Percentiles rank a stretch among this genome's conserved stretches.
These are phyloP conservation scores for Lasiosphaeria hispida DNA, from an alignment of 495 filamentous ascomycete genomes.

Conservation along the genomic window DNA sequence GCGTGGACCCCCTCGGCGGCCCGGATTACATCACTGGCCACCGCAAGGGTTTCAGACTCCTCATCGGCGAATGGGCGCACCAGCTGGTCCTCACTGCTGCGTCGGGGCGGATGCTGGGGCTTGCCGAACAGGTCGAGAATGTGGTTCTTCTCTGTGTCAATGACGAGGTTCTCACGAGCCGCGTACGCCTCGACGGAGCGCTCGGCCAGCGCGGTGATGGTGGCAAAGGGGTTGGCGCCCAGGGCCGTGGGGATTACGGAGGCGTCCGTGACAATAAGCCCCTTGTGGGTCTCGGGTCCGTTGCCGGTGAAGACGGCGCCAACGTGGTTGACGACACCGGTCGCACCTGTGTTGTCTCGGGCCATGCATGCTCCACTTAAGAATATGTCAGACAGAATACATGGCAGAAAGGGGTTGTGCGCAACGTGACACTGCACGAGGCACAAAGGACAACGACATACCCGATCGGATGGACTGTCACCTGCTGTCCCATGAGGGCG, in stretches of 20 bases:
- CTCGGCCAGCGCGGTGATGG: slow-evolving; percentile 66
- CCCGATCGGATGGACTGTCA: slow-evolving; percentile 69
- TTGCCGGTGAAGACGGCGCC: slow-evolving; percentile 59
- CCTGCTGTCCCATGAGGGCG: slow-evolving; percentile 51
- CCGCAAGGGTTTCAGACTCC: slow-evolving; percentile 32
- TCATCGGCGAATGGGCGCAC: slow-evolving; percentile 17
- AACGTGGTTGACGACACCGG: slow-evolving; percentile 62
- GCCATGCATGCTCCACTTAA: slow-evolving; percentile 63
- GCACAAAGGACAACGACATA: slow-evolving; percentile 19
- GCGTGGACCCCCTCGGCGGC: slow-evolving; percentile 42
- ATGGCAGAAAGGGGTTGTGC: slow-evolving; percentile 10
- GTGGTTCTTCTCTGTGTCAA: slow-evolving; percentile 53
- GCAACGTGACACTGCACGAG: slow-evolving; percentile 6
- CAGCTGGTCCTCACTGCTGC: slow-evolving; percentile 7
- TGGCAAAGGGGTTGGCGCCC: slow-evolving; percentile 68
- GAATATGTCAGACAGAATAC: slow-evolving; percentile 7
- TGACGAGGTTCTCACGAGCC: slow-evolving; percentile 37
- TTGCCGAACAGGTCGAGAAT: slow-evolving; percentile 46
- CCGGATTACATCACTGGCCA: slow-evolving; percentile 41
- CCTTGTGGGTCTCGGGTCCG: slow-evolving; percentile 49
- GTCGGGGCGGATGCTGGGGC: slow-evolving; percentile 29
- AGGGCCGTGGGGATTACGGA: slow-evolving; percentile 64
- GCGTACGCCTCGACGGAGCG: slow-evolving; percentile 54
- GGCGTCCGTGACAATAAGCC: slow-evolving; percentile 61
- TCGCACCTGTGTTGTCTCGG: slow-evolving; percentile 52